Percentiles rank a stretch among this genome's conserved stretches.
Evolutionary conservation across 352 stramenopile species (phyloP).

Genomic region (Globisporangium abappressorium): DNA sequence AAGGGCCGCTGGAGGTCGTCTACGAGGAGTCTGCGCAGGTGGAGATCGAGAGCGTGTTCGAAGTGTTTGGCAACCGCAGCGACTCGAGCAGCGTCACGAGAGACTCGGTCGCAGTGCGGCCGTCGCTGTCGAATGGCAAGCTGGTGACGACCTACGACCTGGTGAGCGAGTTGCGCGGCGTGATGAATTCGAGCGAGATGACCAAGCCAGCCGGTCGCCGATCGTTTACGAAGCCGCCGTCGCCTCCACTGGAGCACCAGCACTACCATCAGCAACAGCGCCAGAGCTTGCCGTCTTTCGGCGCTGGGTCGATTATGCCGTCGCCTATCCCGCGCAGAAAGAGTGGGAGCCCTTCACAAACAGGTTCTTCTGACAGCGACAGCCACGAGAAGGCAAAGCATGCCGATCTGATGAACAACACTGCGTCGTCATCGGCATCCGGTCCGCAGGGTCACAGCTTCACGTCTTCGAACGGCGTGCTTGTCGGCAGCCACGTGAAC

Average conservation of each 20-base stretch:
- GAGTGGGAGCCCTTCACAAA: conserved; percentile 6
- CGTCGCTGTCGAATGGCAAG: conserved; percentile 17
- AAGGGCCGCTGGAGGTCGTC: conserved; percentile 29
- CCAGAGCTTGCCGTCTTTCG: conserved; percentile 16
- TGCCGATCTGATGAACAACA: conserved; percentile 13
- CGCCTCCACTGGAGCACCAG: conserved; percentile 18
- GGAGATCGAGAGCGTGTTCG: conserved; percentile 53
- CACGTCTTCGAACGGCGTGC: conserved; percentile 15
- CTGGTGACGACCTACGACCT: conserved; percentile 46
- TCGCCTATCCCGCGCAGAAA: conserved; percentile 16
- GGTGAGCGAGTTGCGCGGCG: conserved; percentile 51
- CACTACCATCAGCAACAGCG: conserved; percentile 4
- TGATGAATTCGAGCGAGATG: conserved; percentile 70
- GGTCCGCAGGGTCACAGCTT: conserved; percentile 13
- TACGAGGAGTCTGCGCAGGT: conserved; percentile 40
- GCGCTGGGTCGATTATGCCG: conserved; percentile 6
- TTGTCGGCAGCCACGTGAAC: conserved; percentile 10
- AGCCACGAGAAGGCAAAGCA: conserved; percentile 11
- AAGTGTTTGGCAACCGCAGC: conserved; percentile 37
- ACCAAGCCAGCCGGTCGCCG: conserved; percentile 27
- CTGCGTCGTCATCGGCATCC: conserved; percentile 14
- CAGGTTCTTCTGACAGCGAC: conserved; percentile 10
- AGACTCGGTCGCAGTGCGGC: conserved; percentile 9
- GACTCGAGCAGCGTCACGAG: conserved; percentile 15
- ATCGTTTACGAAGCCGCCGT: conserved; percentile 29